phyloP scores from a whole-genome alignment of 176 grass and related monocot genomes.

The Hsuehochloa calcarea region DNA sequence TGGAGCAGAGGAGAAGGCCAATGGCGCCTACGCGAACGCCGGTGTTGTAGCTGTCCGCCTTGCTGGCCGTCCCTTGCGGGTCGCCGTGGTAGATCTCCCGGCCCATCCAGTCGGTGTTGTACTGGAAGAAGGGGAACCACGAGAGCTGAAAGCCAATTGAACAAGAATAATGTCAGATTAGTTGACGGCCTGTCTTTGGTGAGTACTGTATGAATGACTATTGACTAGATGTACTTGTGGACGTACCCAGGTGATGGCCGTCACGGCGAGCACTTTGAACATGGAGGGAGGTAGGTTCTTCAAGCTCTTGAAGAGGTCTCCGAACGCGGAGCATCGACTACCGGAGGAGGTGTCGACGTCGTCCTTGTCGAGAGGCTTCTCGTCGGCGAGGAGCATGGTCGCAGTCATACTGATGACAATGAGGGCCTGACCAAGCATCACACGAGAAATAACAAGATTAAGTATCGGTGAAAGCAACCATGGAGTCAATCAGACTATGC shows the following conservation, averaged over 20 bases:
- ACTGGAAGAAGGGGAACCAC: slow-evolving; percentile 66
- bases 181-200: background rate
- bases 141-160: slow-evolving; percentile 22
- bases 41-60: slow-evolving; percentile 19
- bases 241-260: slow-evolving; percentile 70
- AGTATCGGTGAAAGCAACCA: background rate
- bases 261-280: slow-evolving; percentile 71
- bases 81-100: slow-evolving; percentile 52
- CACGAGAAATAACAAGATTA: background rate
- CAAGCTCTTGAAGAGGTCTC: slow-evolving; percentile 50
- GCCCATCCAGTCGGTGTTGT: slow-evolving; percentile 90
- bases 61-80: slow-evolving; percentile 10
- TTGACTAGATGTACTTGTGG: background rate
- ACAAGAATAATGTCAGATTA: background rate
- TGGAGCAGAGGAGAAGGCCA: slow-evolving; percentile 66
- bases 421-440: slow-evolving; percentile 6
- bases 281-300: slow-evolving; percentile 77
- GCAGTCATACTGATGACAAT: slow-evolving; percentile 41
- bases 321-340: slow-evolving; percentile 26
- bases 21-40: slow-evolving; percentile 55
- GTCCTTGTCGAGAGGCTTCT: slow-evolving; percentile 16
- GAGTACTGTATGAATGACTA: background rate
- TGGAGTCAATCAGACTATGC: no score
- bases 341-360: background rate
- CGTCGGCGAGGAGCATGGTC: slow-evolving; percentile 42